Evolutionary conservation across 129 eudicot genomes (phyloP), one percentile per base, ranked within the genome.

Genomic region (Centella asiatica): DNA sequence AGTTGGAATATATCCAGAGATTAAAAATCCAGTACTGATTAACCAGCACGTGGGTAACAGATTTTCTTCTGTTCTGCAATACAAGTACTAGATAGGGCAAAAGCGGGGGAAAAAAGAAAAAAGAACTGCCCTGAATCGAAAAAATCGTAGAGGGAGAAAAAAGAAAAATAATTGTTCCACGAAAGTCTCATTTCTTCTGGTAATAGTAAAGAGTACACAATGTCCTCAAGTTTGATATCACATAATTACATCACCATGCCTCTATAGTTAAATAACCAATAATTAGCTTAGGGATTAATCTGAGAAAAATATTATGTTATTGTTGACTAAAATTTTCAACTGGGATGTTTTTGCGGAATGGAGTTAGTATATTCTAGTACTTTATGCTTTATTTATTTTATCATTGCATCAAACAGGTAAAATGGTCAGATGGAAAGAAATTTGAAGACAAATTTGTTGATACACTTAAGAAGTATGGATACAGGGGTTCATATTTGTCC

Each of bases 1-100:
- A n/a, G 92, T 93, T 53, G 99, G 99, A 66, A 87, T 93, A 72
- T 93, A 93, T 79, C 99, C 99, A 47, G 99, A 93, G 80, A 93
- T 93, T 10, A 93, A 93, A 67, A 82, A 82, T 77, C 99, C 99
- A 5, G 75, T 87, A 19, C 71, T 87, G 66, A 87, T 93, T 79
- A 93, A 87, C 77, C 83, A 85, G 57, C 96, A 73, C 47, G 99
- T 93, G 66, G 81, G 96, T 70, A 39, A 58, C 68, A 45, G 26
- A 29, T 55, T 62, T 19, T 31, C 66, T 25, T 44, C 20, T 4
- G 47, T 76, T 1, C 14, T 20, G 23, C 73, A 57, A 19, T 44
- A 32, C 23, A 2, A 59, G 67, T 20, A 22, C 14, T 65, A 65
- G 20, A 13, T 51, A 24, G n/a, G n/a, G n/a, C n/a, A n/a, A n/a